A percentile compares a stretch with the other conserved stretches of the same genome.
Conservation (phyloP, 2,329 filamentous ascomycete genomes). For the Zarea fungicola region DNA sequence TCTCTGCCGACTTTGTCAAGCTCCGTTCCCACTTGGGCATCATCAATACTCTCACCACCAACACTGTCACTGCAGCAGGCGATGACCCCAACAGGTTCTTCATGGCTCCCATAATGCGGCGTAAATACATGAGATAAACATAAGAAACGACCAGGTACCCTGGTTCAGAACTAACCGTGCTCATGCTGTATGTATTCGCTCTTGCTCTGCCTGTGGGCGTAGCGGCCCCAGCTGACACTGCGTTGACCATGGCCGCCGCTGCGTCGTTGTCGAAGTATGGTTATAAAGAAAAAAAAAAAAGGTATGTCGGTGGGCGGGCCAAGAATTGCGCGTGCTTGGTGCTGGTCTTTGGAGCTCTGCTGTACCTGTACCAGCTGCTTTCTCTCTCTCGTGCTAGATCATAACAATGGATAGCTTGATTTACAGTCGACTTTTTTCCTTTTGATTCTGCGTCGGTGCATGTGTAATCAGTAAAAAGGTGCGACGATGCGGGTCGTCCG, state of each 20-base stretch:
- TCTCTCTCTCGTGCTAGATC: too few species aligned
- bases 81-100: background rate
- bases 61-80: slow-evolving; percentile 2
- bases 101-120: slow-evolving; percentile 20
- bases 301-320: background rate
- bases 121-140: background rate
- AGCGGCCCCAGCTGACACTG: slow-evolving; percentile 31
- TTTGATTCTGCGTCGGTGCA: too few species aligned
- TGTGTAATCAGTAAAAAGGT: too few species aligned
- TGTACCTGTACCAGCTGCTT: too few species aligned
- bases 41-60: background rate
- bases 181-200: slow-evolving; percentile 37
- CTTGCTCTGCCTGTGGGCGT: slow-evolving; percentile 26
- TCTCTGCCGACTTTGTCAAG: too few species aligned
- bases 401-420: too few species aligned
- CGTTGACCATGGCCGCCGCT: slow-evolving; percentile 23
- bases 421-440: too few species aligned
- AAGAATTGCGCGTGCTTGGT: too few species aligned
- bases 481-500: too few species aligned
- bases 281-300: too few species aligned
- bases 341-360: too few species aligned
- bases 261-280: background rate
- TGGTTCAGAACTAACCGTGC: slow-evolving; percentile 28
- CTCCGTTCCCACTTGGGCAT: slow-evolving; percentile 10
- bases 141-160: slow-evolving; percentile 4